Percentiles rank a stretch among this genome's conserved stretches.
Conservation (phyloP, 352 stramenopile genomes). For the Phytophthora fragariae region DNA sequence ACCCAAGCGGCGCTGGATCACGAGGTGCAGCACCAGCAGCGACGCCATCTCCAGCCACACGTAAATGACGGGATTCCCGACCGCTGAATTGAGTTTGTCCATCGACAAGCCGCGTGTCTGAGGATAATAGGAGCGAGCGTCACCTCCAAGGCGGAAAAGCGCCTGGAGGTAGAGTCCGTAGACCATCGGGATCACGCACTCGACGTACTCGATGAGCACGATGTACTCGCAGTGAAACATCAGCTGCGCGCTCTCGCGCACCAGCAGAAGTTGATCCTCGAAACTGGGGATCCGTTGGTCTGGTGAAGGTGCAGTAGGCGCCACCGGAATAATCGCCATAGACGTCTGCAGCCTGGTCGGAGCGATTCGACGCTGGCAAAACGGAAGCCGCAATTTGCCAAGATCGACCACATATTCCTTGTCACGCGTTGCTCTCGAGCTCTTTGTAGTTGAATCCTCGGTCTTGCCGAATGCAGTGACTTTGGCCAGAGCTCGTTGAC, state of each 20-base stretch:
- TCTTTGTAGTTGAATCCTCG: background rate
- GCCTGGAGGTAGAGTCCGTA: constrained; percentile 24
- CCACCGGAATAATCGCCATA: background rate
- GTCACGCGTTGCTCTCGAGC: background rate
- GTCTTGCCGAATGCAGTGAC: background rate
- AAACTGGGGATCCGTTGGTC: background rate
- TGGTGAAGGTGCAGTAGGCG: background rate
- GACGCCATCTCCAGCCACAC: constrained; percentile 10
- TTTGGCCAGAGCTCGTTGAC: background rate
- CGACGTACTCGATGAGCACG: constrained; percentile 24
- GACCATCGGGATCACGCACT: constrained; percentile 26
- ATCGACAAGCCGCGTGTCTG: constrained; percentile 7
- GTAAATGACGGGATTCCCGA: constrained; percentile 6
- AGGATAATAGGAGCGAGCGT: constrained; percentile 4
- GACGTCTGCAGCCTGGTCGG: background rate
- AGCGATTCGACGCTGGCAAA: background rate
- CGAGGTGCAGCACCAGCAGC: constrained; percentile 5
- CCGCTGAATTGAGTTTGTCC: constrained; percentile 1
- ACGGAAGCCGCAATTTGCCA: background rate
- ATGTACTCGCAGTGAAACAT: constrained; percentile 36
- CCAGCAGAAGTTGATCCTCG: constrained; percentile 10
- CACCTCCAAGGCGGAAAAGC: constrained; percentile 32
- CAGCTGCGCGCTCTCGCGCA: constrained; percentile 13
- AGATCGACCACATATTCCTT: background rate
- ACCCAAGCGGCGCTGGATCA: constrained; percentile 22